Percentiles rank a stretch among this genome's conserved stretches.
These are phyloP conservation scores for Nymphaea colorata DNA, from an alignment of 164 flowering plant genomes.

Conservation along the genomic window DNA sequence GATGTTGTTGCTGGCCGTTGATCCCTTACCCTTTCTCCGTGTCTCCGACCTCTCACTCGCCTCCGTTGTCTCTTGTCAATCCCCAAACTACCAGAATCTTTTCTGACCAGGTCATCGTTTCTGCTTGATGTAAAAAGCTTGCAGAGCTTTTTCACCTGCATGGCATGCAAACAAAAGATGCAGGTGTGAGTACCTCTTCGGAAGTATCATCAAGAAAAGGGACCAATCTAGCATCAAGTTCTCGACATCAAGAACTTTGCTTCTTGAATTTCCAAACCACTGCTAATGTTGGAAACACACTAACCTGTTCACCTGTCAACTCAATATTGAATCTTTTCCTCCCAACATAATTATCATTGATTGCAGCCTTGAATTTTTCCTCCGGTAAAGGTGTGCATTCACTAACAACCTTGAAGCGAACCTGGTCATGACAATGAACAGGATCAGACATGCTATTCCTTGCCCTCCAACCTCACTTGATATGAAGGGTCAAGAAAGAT, in stretches of 20 bases:
- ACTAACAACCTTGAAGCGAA: slow-evolving; percentile 28
- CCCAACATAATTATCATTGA: slow-evolving; percentile 36
- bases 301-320: slow-evolving; percentile 39
- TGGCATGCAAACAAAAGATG: background rate
- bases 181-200: background rate
- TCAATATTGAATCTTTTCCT: slow-evolving; percentile 33
- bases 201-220: background rate
- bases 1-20: background rate
- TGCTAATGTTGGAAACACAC: background rate
- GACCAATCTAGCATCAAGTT: background rate
- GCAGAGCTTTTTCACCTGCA: slow-evolving; percentile 39
- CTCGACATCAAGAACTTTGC: no score
- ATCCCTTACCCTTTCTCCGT: background rate
- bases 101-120: background rate
- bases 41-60: background rate
- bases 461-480: background rate
- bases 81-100: background rate
- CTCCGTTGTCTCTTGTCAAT: background rate
- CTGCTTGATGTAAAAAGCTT: slow-evolving; percentile 23
- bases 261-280: background rate
- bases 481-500: background rate
- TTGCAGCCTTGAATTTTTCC: slow-evolving; percentile 37
- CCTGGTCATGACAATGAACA: slow-evolving; percentile 18
- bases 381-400: slow-evolving; percentile 48
- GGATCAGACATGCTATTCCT: background rate